A percentile compares a stretch with the other conserved stretches of the same genome.
These are phyloP conservation scores for Gossypium aridum DNA, from an alignment of 441 rosid genomes.

Conservation along the genomic window DNA sequence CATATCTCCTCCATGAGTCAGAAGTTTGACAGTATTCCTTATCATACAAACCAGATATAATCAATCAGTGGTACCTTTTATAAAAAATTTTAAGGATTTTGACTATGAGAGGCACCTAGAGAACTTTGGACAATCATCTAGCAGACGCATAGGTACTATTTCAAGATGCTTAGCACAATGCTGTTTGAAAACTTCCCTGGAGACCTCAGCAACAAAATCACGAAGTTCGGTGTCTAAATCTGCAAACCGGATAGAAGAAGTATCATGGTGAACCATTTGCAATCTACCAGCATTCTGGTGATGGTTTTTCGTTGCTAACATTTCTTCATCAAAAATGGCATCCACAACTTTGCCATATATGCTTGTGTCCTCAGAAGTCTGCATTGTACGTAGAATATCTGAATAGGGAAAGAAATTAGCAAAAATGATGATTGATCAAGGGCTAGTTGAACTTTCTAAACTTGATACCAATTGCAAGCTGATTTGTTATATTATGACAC, in stretches of 20 bases:
- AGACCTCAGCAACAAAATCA: slow-evolving; percentile 65
- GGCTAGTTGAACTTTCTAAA: neutral
- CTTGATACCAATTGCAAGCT: neutral
- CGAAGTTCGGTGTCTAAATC: slow-evolving; percentile 75
- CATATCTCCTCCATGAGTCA: slow-evolving; percentile 88
- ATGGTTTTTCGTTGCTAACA: slow-evolving; percentile 40
- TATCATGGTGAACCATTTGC: slow-evolving; percentile 35
- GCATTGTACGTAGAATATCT: slow-evolving; percentile 84
- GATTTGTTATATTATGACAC: neutral
- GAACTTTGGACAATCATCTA: slow-evolving; percentile 57
- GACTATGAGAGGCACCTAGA: slow-evolving; percentile 38
- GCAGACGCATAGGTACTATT: slow-evolving; percentile 63
- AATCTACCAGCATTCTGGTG: slow-evolving; percentile 40
- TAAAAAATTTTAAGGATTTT: neutral
- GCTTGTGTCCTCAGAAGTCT: slow-evolving; percentile 78
- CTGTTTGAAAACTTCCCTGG: slow-evolving; percentile 75
- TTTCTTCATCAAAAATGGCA: slow-evolving; percentile 80
- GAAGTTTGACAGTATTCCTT: slow-evolving; percentile 89
- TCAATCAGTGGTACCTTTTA: slow-evolving; percentile 18
- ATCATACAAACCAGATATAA: slow-evolving; percentile 22
- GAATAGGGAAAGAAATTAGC: slow-evolving; percentile 26
- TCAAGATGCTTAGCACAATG: slow-evolving; percentile 91
- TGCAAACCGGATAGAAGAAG: slow-evolving; percentile 45
- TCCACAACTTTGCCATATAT: slow-evolving; percentile 79
- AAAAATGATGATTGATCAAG: slow-evolving; percentile 12